Evolutionary conservation across 768 basidiomycete species (phyloP).

Genomic region (Epithele typhae): DNA sequence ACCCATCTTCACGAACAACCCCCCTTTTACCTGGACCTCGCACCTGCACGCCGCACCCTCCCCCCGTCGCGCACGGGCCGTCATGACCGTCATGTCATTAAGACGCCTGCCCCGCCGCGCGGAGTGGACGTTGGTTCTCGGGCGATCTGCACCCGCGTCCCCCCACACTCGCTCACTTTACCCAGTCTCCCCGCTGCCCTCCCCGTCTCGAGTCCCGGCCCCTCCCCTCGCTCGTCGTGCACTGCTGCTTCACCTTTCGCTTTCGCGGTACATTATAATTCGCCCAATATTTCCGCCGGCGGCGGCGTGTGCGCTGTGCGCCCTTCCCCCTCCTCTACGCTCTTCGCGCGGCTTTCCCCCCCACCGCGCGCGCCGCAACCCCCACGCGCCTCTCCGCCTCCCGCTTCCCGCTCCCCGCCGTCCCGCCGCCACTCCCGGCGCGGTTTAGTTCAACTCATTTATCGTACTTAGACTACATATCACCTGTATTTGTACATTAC

Average conservation of each 20-base stretch:
- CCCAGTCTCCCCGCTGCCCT: constrained; percentile 12
- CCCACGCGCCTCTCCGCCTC: constrained; percentile 1
- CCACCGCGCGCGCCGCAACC: constrained; percentile 7
- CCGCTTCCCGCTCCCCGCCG: constrained; percentile 6
- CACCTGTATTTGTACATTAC: constrained; percentile 16
- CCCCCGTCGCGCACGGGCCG: background rate
- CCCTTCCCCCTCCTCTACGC: constrained; percentile 7
- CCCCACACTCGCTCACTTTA: constrained; percentile 9
- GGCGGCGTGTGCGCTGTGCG: constrained; percentile 3
- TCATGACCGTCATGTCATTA: background rate
- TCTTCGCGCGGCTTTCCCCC: too few species aligned
- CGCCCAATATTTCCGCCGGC: constrained; percentile 9
- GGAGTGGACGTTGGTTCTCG: too few species aligned
- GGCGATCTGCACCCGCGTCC: background rate
- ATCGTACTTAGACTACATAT: constrained; percentile 17
- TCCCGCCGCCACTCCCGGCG: background rate
- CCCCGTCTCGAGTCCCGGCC: constrained; percentile 27
- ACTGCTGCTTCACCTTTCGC: too few species aligned
- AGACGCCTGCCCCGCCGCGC: background rate
- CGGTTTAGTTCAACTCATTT: constrained; percentile 10
- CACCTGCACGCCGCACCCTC: constrained; percentile 2
- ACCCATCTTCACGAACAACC: constrained; percentile 5
- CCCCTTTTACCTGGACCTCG: background rate
- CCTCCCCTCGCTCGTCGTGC: constrained; percentile 22
- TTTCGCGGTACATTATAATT: constrained; percentile 18